These are phyloP conservation scores for Fimicolochytrium jonesii DNA, from an alignment of 192 early-diverging fungal genomes.

Conservation along the genomic window DNA sequence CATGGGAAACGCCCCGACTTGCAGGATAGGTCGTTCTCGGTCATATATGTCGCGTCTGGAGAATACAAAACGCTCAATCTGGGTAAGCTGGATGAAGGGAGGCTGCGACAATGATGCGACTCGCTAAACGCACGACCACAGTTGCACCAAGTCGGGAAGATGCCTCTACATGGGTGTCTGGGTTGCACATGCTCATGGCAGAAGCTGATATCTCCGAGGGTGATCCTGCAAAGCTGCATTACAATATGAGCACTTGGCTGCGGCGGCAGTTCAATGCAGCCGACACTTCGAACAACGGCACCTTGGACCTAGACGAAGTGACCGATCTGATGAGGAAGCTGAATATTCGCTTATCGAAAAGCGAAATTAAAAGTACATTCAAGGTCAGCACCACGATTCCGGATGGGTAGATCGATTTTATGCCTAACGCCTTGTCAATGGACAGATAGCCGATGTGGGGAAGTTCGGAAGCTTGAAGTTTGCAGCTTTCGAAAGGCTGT, in stretches of 20 bases:
- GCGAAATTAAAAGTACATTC: constrained; percentile 57
- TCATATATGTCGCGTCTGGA: constrained; percentile 44
- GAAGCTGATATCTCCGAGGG: constrained; percentile 27
- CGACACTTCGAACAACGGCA: constrained; percentile 24
- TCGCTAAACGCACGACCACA: not conserved
- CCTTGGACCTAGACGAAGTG: constrained; percentile 44
- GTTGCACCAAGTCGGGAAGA: constrained; percentile 40
- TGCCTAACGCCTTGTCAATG: constrained; percentile 11
- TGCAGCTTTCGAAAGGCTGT: constrained; percentile 56
- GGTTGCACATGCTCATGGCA: constrained; percentile 45
- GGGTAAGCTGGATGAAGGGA: constrained; percentile 12
- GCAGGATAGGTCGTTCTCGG: constrained; percentile 46
- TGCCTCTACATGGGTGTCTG: constrained; percentile 42
- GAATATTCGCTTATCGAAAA: constrained; percentile 63
- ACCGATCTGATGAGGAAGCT: constrained; percentile 45
- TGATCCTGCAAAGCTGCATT: constrained; percentile 13
- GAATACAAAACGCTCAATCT: constrained; percentile 53
- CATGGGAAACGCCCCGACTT: constrained; percentile 38
- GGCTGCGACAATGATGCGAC: not conserved
- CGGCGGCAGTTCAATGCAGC: constrained; percentile 39
- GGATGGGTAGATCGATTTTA: not conserved
- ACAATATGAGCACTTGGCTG: constrained; percentile 36
- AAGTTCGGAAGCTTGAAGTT: constrained; percentile 50
- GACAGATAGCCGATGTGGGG: constrained; percentile 47
- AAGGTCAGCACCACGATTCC: constrained; percentile 32